phyloP scores from a whole-genome alignment of 1,284 basidiomycete genomes.

The Nidula niveotomentosa region DNA sequence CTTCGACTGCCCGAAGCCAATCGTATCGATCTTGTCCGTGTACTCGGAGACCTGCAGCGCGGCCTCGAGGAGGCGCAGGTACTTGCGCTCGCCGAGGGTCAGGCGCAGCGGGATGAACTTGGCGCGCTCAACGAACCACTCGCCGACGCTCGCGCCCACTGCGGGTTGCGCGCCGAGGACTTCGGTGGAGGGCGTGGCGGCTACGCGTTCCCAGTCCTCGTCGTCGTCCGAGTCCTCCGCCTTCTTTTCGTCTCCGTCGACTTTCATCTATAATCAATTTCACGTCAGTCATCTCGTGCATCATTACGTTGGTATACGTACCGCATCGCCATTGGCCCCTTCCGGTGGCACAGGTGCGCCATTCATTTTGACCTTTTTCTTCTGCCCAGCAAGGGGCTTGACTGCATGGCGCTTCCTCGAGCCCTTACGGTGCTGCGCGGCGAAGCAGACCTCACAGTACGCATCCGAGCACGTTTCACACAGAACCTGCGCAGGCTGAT shows the following conservation, averaged over 20 bases:
- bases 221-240: constrained; percentile 47
- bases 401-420: constrained; percentile 62
- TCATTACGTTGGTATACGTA: constrained; percentile 12
- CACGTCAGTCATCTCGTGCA: no score
- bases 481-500: constrained; percentile 74
- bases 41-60: constrained; percentile 81
- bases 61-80: constrained; percentile 76
- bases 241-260: constrained; percentile 35
- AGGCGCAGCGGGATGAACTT: constrained; percentile 78
- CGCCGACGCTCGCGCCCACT: constrained; percentile 60
- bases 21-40: constrained; percentile 81
- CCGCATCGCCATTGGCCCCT: constrained; percentile 23
- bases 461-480: constrained; percentile 71
- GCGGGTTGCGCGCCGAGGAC: constrained; percentile 51
- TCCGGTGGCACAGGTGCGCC: constrained; percentile 4
- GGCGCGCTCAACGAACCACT: constrained; percentile 79
- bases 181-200: constrained; percentile 31
- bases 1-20: constrained; percentile 72
- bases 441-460: constrained; percentile 82
- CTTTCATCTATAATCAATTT: constrained; percentile 41
- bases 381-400: constrained; percentile 39
- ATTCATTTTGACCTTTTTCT: constrained; percentile 21
- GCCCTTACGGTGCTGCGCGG: constrained; percentile 79
- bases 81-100: constrained; percentile 72
- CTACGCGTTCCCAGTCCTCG: constrained; percentile 46